A percentile compares a stretch with the other conserved stretches of the same genome.
Evolutionary conservation across 2,329 filamentous ascomycete species (phyloP).

Genomic region (Didymellaceae sp.): DNA sequence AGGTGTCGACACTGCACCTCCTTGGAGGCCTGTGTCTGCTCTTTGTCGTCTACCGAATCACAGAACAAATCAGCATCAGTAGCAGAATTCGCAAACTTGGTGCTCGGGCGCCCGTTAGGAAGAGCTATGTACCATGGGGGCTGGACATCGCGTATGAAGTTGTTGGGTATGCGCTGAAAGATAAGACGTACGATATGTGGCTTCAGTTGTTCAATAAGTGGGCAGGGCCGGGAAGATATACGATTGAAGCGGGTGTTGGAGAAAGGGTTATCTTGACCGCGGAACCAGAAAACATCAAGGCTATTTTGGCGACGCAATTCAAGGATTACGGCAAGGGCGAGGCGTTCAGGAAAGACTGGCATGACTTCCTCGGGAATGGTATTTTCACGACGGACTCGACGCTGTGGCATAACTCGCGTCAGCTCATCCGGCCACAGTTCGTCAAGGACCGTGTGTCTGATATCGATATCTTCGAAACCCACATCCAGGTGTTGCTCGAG

Average conservation of each 20-base stretch:
- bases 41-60: constrained; percentile 27
- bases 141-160: constrained; percentile 68
- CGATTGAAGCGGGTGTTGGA: constrained; percentile 64
- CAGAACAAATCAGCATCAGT: constrained; percentile 36
- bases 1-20: constrained; percentile 31
- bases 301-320: constrained; percentile 87
- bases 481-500: constrained; percentile 75
- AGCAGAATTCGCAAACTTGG: constrained; percentile 52
- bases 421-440: constrained; percentile 85
- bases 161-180: constrained; percentile 58
- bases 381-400: constrained; percentile 77
- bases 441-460: constrained; percentile 84
- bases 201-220: constrained; percentile 55
- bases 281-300: constrained; percentile 90
- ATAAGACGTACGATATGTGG: constrained; percentile 71
- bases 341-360: constrained; percentile 76
- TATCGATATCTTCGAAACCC: constrained; percentile 79
- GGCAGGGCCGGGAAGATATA: constrained; percentile 55
- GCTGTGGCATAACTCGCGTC: constrained; percentile 79
- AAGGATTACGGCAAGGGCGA: constrained; percentile 82
- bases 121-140: constrained; percentile 56
- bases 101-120: constrained; percentile 51
- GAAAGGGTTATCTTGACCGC: constrained; percentile 75
- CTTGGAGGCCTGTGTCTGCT: constrained; percentile 30
- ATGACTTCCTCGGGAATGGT: constrained; percentile 74